Evolutionary conservation across 108 stramenopile genomes (phyloP).

Genomic region (Skeletonema potamos): DNA sequence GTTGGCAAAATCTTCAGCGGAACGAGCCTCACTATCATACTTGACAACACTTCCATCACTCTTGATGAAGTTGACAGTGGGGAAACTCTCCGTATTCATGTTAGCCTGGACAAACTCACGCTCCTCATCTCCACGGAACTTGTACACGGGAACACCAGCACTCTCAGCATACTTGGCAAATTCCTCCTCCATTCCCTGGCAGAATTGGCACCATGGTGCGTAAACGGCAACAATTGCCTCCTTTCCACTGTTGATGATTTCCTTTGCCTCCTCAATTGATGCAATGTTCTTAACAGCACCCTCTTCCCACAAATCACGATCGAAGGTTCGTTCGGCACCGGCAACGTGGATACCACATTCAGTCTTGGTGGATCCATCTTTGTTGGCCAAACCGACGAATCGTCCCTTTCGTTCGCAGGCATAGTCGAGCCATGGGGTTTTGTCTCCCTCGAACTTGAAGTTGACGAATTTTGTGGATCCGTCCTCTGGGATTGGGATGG

Average conservation of each 20-base stretch:
- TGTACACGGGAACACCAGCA: slow-evolving; percentile 72
- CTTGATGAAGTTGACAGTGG: slow-evolving; percentile 90
- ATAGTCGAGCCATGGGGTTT: slow-evolving; percentile 92
- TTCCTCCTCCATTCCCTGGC: slow-evolving; percentile 85
- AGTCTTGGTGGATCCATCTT: slow-evolving; percentile 97
- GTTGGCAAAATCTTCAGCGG: slow-evolving; percentile 51
- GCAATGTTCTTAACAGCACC: slow-evolving; percentile 76
- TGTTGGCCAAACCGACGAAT: slow-evolving; percentile 94
- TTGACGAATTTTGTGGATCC: slow-evolving; percentile 79
- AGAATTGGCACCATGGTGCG: slow-evolving; percentile 94
- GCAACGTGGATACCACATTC: slow-evolving; percentile 97
- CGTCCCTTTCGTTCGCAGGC: slow-evolving; percentile 95
- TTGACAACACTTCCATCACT: slow-evolving; percentile 85
- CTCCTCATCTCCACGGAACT: slow-evolving; percentile 90
- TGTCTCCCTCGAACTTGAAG: slow-evolving; percentile 86
- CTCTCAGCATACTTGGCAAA: slow-evolving; percentile 71
- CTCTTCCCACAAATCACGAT: slow-evolving; percentile 87
- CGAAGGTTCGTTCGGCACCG: slow-evolving; percentile 89
- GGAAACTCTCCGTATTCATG: slow-evolving; percentile 90
- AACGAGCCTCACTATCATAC: slow-evolving; percentile 88
- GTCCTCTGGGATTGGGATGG: slow-evolving; percentile 90
- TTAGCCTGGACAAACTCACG: slow-evolving; percentile 83
- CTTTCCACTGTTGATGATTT: slow-evolving; percentile 69
- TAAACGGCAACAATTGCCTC: slow-evolving; percentile 85
- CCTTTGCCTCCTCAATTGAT: slow-evolving; percentile 65